Percentiles rank a stretch among this genome's conserved stretches.
These are phyloP conservation scores for Phytophthora vignae DNA, from an alignment of 352 stramenopile species.

Conservation along the genomic window DNA sequence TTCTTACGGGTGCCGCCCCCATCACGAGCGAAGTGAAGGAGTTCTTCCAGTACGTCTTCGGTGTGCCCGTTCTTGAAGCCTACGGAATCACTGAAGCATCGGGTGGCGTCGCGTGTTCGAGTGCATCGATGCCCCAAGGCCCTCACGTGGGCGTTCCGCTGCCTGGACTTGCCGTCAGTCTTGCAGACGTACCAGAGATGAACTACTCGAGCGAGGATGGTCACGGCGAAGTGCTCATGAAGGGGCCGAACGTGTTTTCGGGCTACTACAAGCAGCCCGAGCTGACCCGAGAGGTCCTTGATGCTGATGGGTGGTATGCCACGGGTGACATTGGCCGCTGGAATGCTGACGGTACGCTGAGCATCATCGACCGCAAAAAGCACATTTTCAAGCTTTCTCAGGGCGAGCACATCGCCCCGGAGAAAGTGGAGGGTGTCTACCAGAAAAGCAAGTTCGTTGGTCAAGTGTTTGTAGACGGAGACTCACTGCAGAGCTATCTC, in stretches of 20 bases:
- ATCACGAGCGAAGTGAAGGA: slow-evolving; percentile 92
- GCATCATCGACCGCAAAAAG: slow-evolving; percentile 91
- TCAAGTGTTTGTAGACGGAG: slow-evolving; percentile 95
- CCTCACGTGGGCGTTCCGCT: slow-evolving; percentile 92
- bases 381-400: slow-evolving; percentile 94
- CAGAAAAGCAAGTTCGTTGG: slow-evolving; percentile 89
- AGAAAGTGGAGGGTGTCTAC: slow-evolving; percentile 97
- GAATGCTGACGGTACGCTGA: slow-evolving; percentile 90
- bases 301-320: slow-evolving; percentile 94
- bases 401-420: slow-evolving; percentile 95
- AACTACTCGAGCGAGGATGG: slow-evolving; percentile 82
- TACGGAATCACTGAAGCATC: slow-evolving; percentile 95
- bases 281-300: slow-evolving; percentile 89
- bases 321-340: slow-evolving; percentile 96
- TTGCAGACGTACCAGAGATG: slow-evolving; percentile 96
- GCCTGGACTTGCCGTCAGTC: slow-evolving; percentile 83
- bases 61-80: slow-evolving; percentile 91
- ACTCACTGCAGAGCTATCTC: slow-evolving; percentile 93
- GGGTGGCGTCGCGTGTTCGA: slow-evolving; percentile 38
- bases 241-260: slow-evolving; percentile 80
- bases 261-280: slow-evolving; percentile 96
- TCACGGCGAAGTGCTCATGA: slow-evolving; percentile 80
- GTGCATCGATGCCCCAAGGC: slow-evolving; percentile 39
- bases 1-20: slow-evolving; percentile 94
- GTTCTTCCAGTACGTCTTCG: slow-evolving; percentile 95